phyloP scores from a whole-genome alignment of 257 asterid species.

The Avicennia marina region DNA sequence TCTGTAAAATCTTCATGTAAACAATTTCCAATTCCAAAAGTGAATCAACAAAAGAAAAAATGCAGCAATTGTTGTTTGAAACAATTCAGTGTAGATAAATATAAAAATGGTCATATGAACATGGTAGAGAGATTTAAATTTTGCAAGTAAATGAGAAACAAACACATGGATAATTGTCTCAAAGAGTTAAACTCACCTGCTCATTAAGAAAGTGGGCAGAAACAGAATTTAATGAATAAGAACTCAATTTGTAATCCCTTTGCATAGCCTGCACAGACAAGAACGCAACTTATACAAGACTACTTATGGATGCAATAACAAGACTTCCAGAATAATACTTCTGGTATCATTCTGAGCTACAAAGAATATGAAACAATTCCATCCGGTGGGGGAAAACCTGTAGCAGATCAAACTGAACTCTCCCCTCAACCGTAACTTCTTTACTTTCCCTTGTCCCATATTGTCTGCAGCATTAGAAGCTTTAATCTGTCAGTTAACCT shows the following conservation, averaged over 20 bases:
- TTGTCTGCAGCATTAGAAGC: constrained; percentile 59
- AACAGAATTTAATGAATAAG: constrained; percentile 92
- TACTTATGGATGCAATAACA: constrained; percentile 8
- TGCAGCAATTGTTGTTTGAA: background rate
- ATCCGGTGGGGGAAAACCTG: constrained; percentile 52
- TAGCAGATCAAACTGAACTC: constrained; percentile 93
- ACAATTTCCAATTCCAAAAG: no score
- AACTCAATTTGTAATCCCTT: constrained; percentile 91
- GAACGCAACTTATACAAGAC: constrained; percentile 10
- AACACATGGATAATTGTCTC: background rate
- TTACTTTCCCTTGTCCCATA: constrained; percentile 93
- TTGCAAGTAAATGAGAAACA: constrained; percentile 1
- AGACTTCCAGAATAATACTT: constrained; percentile 6
- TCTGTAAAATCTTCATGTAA: no score
- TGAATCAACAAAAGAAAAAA: no score
- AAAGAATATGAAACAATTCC: constrained; percentile 12
- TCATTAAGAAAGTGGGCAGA: constrained; percentile 97
- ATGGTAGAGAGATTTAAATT: background rate
- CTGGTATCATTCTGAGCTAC: constrained; percentile 15
- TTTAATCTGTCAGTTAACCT: constrained; percentile 29
- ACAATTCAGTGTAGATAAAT: background rate
- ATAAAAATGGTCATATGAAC: constrained; percentile 1
- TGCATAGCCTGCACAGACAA: constrained; percentile 64
- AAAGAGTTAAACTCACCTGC: constrained; percentile 49
- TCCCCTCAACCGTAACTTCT: constrained; percentile 91